A percentile compares a stretch with the other conserved stretches of the same genome.
Conservation (phyloP, 2,329 filamentous ascomycete species). For the Metarhizium robertsii region DNA sequence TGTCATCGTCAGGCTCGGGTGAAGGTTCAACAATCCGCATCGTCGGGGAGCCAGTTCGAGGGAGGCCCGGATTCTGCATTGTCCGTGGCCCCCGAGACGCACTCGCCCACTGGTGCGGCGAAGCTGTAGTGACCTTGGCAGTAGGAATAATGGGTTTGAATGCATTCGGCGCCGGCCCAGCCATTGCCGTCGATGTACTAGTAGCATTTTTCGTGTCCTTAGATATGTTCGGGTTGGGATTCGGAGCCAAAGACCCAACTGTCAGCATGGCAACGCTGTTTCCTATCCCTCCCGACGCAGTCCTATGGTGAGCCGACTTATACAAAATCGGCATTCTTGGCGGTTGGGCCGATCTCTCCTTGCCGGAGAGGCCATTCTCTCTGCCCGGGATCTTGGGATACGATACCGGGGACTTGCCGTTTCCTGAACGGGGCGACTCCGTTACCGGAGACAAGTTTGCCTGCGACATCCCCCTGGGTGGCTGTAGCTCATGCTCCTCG, state of each 20-base stretch:
- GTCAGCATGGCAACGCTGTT: not conserved
- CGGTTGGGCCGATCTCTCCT: constrained; percentile 21
- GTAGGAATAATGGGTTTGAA: too few relatives aligned
- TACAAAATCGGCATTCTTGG: constrained; percentile 22
- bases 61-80: constrained; percentile 12
- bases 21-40: constrained; percentile 29
- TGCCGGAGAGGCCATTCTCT: constrained; percentile 5
- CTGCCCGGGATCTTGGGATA: constrained; percentile 21
- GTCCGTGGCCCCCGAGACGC: not conserved
- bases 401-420: constrained; percentile 21
- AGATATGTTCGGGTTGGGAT: not conserved
- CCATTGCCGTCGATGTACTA: too few relatives aligned
- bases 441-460: constrained; percentile 37
- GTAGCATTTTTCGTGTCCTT: constrained; percentile 12
- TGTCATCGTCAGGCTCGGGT: constrained; percentile 17
- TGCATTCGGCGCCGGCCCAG: too few relatives aligned
- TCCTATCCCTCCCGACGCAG: not conserved
- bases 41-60: constrained; percentile 22
- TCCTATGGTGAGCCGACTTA: constrained; percentile 20
- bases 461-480: constrained; percentile 11
- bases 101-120: too few relatives aligned
- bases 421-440: constrained; percentile 32
- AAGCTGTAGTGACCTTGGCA: too few relatives aligned
- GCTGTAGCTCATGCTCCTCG: constrained; percentile 11
- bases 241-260: not conserved